phyloP scores from a whole-genome alignment of 306 rosid species.

The Ormosia semicastrata region DNA sequence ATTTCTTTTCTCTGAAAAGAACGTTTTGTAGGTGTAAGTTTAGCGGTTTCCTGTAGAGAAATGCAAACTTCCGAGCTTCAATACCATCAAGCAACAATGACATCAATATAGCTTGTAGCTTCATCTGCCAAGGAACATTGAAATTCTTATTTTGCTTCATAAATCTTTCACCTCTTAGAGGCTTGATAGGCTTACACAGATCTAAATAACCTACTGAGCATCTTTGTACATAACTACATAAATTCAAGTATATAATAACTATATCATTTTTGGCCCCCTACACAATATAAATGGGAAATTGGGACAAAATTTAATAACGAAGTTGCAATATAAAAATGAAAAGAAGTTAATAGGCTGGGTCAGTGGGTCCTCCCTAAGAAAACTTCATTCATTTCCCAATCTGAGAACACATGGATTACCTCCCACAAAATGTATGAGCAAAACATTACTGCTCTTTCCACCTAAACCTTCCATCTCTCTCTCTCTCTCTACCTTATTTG shows the following conservation, averaged over 20 bases:
- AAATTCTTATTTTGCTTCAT: background rate
- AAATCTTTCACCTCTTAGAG: conserved; percentile 3
- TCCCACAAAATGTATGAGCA: conserved; percentile 84
- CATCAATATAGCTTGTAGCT: background rate
- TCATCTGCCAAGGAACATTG: background rate
- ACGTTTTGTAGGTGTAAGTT: no score
- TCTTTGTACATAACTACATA: conserved; percentile 36
- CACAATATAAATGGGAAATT: conserved; percentile 51
- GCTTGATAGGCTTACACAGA: conserved; percentile 7
- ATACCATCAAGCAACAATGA: conserved; percentile 4
- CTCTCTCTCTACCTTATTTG: background rate
- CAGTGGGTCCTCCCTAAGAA: conserved; percentile 42
- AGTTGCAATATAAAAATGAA: conserved; percentile 19
- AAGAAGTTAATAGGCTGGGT: conserved; percentile 26
- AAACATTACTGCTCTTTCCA: conserved; percentile 57
- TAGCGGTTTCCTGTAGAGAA: background rate
- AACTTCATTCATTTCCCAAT: conserved; percentile 57
- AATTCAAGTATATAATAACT: conserved; percentile 40
- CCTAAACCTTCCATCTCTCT: conserved; percentile 26
- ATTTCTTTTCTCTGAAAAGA: no score
- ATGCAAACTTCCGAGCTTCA: background rate
- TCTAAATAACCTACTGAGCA: conserved; percentile 27
- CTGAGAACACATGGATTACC: conserved; percentile 64
- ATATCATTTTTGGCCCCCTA: conserved; percentile 43
- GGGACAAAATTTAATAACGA: conserved; percentile 65